Percentiles rank a stretch among this genome's conserved stretches.
Evolutionary conservation across 2,329 filamentous ascomycete species (phyloP).

Genomic region (Paecilomyces niveus): DNA sequence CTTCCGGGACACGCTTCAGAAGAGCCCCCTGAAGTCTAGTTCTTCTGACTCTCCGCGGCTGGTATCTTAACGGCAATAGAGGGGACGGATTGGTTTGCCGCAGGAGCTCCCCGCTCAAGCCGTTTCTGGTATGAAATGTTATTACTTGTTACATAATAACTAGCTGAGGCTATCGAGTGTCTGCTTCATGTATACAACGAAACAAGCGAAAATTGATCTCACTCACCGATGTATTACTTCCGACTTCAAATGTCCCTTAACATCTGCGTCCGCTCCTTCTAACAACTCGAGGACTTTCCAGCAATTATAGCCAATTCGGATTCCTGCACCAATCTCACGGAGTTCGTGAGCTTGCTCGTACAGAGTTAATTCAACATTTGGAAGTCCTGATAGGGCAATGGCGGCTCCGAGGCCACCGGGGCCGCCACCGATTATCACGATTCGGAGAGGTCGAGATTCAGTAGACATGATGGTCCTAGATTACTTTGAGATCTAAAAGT

Average conservation of each 20-base stretch:
- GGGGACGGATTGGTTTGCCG: constrained; percentile 6
- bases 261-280: constrained; percentile 30
- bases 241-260: constrained; percentile 29
- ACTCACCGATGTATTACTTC: constrained; percentile 23
- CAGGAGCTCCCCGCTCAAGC: constrained; percentile 20
- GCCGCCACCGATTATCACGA: constrained; percentile 36
- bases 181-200: constrained; percentile 5
- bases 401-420: constrained; percentile 37
- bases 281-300: constrained; percentile 44
- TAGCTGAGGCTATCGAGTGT: not conserved
- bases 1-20: constrained; percentile 38
- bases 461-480: not conserved
- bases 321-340: constrained; percentile 44
- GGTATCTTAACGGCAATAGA: constrained; percentile 10
- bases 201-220: not conserved
- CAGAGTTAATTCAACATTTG: constrained; percentile 35
- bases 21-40: constrained; percentile 44
- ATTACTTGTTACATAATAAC: not conserved
- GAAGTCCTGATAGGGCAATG: constrained; percentile 37
- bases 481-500: not conserved
- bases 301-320: constrained; percentile 40
- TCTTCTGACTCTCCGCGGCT: constrained; percentile 20
- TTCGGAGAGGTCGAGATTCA: constrained; percentile 6
- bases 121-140: constrained; percentile 18
- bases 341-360: constrained; percentile 41